Conservation (phyloP, 495 filamentous ascomycete species). For the Astrocystis sublimbata region DNA sequence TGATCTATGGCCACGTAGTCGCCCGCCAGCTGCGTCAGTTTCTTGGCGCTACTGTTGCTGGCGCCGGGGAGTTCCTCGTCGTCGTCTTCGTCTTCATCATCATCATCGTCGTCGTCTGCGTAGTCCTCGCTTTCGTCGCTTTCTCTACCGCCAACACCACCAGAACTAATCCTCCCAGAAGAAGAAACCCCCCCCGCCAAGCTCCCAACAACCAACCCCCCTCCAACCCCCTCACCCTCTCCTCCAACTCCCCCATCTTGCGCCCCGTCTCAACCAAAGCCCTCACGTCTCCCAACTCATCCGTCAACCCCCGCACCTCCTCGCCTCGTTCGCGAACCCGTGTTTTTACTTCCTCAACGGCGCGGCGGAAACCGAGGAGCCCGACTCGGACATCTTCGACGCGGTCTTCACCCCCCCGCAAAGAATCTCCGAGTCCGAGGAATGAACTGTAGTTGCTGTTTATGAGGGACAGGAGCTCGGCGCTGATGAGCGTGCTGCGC, state of each 20-base stretch:
- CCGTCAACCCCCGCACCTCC: conserved; percentile 43
- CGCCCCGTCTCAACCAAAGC: conserved; percentile 57
- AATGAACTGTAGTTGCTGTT: conserved; percentile 94
- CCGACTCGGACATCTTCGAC: conserved; percentile 90
- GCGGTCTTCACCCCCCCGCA: conserved; percentile 86
- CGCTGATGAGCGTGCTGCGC: conserved; percentile 69
- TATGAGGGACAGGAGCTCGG: conserved; percentile 88
- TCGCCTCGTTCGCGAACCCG: conserved; percentile 50
- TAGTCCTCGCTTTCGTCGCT: conserved; percentile 36
- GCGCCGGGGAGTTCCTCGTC: too few species aligned
- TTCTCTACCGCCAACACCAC: conserved; percentile 33
- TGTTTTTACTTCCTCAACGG: conserved; percentile 59
- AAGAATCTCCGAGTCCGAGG: conserved; percentile 73
- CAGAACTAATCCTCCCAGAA: too few species aligned
- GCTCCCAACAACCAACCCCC: conserved; percentile 55
- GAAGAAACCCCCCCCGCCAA: too few species aligned
- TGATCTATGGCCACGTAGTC: conserved; percentile 43
- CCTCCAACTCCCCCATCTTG: conserved; percentile 68
- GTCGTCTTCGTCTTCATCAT: conserved; percentile 34
- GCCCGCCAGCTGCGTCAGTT: conserved; percentile 45
- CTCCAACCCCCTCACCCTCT: conserved; percentile 74
- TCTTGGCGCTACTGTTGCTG: conserved; percentile 44
- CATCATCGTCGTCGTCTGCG: conserved; percentile 33
- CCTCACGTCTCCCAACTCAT: conserved; percentile 43
- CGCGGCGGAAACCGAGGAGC: conserved; percentile 78